Evolutionary conservation across 768 basidiomycete species (phyloP), one percentile per base, ranked within the genome.

Genomic region (Agrocybe chaxingu): DNA sequence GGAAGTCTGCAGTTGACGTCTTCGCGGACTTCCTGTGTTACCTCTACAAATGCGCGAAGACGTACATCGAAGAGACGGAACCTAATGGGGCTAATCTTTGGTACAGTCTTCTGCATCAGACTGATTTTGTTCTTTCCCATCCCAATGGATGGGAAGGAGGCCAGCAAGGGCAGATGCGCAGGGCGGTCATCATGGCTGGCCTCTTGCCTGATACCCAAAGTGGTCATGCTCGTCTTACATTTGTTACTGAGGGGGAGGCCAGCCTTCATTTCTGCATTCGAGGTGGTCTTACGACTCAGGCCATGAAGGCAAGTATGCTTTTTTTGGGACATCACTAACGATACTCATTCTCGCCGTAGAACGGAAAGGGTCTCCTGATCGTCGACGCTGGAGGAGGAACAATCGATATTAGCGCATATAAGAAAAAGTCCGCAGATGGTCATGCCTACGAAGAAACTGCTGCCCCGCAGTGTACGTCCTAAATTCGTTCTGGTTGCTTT

Each of bases 221-320:
- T 10, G 75, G 69, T 0, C 65, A 68, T 33, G 42, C 52, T 42
- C 70, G 71, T 4, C 54, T 79, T 24, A 61, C 65, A n/a, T 74
- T 78, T 19, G 72, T 79, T n/a, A 72, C 73, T 0, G 80, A 81
- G 52, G 79, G 77, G 12, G 79, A 80, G 58, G 79, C 79, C 1
- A 75, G 73, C 54, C 62, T 80, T 10, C 78, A 80, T 53, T 80
- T 65, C 42, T 73, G 70, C 39, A 49, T 79, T 32, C 62, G 60
- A 6, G 65, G 60, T 40, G 71, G 68, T 2, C 57, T 71, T 9
- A 37, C 54, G 32, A 48, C 54, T 18, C 53, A 59, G 7, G 59
- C 59, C 0, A 48, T 57, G 16, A 32, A 55, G 37, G 65, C 62
- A 48, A 41, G 49, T 36, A 49, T 45, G 52, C 31, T 12, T 37